Conservation (phyloP, 352 stramenopile species). For the Halophytophthora polymorphica region DNA sequence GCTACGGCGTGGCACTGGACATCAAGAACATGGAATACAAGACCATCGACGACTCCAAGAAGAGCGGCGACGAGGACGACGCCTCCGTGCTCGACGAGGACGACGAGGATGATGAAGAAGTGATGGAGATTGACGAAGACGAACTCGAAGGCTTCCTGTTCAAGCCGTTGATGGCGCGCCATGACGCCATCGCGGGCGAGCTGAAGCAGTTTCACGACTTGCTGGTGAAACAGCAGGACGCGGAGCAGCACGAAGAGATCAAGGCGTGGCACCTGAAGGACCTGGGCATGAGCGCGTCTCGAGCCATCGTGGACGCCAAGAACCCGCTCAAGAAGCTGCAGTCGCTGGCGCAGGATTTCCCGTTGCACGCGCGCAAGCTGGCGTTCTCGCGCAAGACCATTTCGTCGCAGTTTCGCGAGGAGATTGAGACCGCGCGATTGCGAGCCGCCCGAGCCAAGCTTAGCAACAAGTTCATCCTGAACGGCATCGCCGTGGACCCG, state of each 20-base stretch:
- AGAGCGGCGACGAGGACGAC: slow-evolving; percentile 33
- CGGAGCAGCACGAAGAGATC: slow-evolving; percentile 36
- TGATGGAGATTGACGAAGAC: slow-evolving; percentile 43
- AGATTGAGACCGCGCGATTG: slow-evolving; percentile 35
- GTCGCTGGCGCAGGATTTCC: slow-evolving; percentile 89
- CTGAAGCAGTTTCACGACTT: slow-evolving; percentile 54
- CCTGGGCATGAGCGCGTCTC: slow-evolving; percentile 77
- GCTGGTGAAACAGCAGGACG: slow-evolving; percentile 44
- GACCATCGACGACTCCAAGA: slow-evolving; percentile 91
- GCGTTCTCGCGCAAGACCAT: slow-evolving; percentile 61
- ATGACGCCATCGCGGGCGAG: slow-evolving; percentile 39
- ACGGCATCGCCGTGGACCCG: slow-evolving; percentile 81
- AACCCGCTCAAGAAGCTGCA: slow-evolving; percentile 79
- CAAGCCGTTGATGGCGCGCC: slow-evolving; percentile 41
- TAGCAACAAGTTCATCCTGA: slow-evolving; percentile 82
- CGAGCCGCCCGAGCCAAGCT: slow-evolving; percentile 31
- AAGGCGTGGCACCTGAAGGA: slow-evolving; percentile 90
- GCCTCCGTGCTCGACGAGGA: slow-evolving; percentile 28
- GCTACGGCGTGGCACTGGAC: slow-evolving; percentile 91
- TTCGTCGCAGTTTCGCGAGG: slow-evolving; percentile 41
- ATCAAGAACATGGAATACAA: slow-evolving; percentile 98
- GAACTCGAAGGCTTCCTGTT: slow-evolving; percentile 71
- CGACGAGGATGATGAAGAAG: slow-evolving; percentile 32
- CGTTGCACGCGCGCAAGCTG: slow-evolving; percentile 73
- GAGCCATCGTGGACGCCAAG: slow-evolving; percentile 65